phyloP scores from a whole-genome alignment of 2,329 filamentous ascomycete species.

The Aspergillus tubingensis region DNA sequence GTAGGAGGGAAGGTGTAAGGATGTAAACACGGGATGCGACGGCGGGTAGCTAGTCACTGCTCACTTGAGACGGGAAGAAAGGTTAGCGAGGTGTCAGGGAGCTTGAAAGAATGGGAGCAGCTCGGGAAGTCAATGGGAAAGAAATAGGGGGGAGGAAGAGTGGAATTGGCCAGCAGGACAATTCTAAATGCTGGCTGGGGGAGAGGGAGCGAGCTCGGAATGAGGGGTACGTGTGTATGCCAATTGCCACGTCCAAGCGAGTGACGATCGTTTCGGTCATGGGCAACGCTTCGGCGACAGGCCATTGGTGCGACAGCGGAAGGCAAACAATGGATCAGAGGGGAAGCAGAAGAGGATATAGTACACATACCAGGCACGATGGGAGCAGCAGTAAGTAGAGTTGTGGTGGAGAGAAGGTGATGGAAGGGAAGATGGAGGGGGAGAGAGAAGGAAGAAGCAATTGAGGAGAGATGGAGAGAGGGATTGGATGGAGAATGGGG shows the following conservation, averaged over 20 bases:
- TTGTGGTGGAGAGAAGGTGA: slow-evolving; percentile 11
- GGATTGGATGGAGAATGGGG: slow-evolving; percentile 1
- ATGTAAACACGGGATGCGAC: slow-evolving; percentile 11
- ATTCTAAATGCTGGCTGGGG: neutral
- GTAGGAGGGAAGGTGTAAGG: slow-evolving; percentile 1
- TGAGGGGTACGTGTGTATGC: neutral
- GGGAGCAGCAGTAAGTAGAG: slow-evolving; percentile 2
- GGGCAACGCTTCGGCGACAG: slow-evolving; percentile 15
- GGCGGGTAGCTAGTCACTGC: slow-evolving; percentile 6
- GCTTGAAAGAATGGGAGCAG: slow-evolving; percentile 11
- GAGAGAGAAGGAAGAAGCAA: neutral
- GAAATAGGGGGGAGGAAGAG: neutral
- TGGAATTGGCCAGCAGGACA: neutral
- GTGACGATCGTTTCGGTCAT: slow-evolving; percentile 36
- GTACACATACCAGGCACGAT: slow-evolving; percentile 12
- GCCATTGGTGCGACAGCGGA: slow-evolving; percentile 10
- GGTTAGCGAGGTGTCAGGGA: slow-evolving; percentile 9
- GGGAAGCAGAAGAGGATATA: neutral
- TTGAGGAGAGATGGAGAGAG: slow-evolving; percentile 6
- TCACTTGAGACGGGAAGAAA: slow-evolving; percentile 3
- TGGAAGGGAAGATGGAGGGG: slow-evolving; percentile 16
- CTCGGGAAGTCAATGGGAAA: neutral
- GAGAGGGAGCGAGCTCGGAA: neutral
- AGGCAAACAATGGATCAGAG: neutral
- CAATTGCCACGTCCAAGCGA: slow-evolving; percentile 26